Percentiles rank a stretch among this genome's conserved stretches.
Evolutionary conservation across 2,329 filamentous ascomycete species (phyloP).

Genomic region (Colletotrichum lini): DNA sequence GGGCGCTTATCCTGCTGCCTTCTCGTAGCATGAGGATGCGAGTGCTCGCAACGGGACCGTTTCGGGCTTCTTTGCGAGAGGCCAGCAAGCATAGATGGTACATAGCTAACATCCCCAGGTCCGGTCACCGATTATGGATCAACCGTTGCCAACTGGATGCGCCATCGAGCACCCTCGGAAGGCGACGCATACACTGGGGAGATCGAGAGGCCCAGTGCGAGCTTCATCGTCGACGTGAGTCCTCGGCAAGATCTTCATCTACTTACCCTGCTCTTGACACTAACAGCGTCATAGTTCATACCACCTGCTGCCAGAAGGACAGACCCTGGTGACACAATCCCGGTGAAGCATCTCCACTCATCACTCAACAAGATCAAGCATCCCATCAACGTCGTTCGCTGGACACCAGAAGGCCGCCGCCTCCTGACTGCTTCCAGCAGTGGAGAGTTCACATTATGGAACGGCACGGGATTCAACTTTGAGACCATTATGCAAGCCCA

Average conservation of each 20-base stretch:
- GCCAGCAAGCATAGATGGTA: background rate
- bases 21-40: background rate
- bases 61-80: background rate
- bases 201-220: slow-evolving; percentile 86
- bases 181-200: slow-evolving; percentile 74
- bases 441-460: slow-evolving; percentile 98
- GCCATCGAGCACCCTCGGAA: slow-evolving; percentile 70
- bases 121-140: slow-evolving; percentile 95
- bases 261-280: slow-evolving; percentile 2
- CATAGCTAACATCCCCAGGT: slow-evolving; percentile 64
- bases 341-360: slow-evolving; percentile 96
- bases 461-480: slow-evolving; percentile 98
- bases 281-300: slow-evolving; percentile 76
- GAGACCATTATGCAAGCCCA: slow-evolving; percentile 99
- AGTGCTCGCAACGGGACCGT: background rate
- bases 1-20: background rate
- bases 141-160: slow-evolving; percentile 92
- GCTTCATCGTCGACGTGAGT: slow-evolving; percentile 90
- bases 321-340: slow-evolving; percentile 87
- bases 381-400: slow-evolving; percentile 95
- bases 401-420: slow-evolving; percentile 95
- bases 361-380: slow-evolving; percentile 99
- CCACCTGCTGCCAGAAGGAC: slow-evolving; percentile 83
- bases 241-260: background rate
- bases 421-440: slow-evolving; percentile 95